Base-by-base conservation (phyloP, 169 alveolate genomes). In the Neospora caninum region DNA sequence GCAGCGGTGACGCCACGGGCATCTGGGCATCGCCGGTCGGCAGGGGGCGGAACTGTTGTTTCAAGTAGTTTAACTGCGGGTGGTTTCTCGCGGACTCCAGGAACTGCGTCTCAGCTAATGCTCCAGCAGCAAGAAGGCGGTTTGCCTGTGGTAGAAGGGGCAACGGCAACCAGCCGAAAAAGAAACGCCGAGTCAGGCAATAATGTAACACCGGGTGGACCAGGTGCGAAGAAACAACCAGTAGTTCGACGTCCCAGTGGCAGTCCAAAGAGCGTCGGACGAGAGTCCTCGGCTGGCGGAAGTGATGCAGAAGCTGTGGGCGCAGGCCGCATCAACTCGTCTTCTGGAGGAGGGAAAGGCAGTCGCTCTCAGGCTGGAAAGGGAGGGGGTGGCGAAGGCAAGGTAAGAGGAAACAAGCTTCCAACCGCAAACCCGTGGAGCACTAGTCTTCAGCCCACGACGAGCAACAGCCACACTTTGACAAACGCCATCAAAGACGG, bases 1-100 rank as follows among this genome's bases (percentile, higher is more conserved):
- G 93, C 89, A n/a, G 95, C 95, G 42, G 88, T 93, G 42, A 91
- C 95, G 49, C 89, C 93, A 34, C 95, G 95, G 70, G 80, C 80
- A 27, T 38, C 91, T 70, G 69, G 89, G 4, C 84, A 31, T 0
- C 84, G 42, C 39, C 49, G 39, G 84, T 73, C 84, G 84, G 84
- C 84, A 9, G 84, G 84, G 20, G 38, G 91, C 43, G 91, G 70
- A 69, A 92, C 54, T 67, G 80, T 29, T 4, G 88, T 82, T 43
- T 6, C 36, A 36, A 31, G 88, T 7, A 49, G 78, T 1, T 84
- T 80, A 7, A 92, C 94, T 39, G 83, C 91, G 67, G 54, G 69
- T 13, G 70, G 87, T 27, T 38, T 80, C 53, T 43, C 22, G 9
- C 49, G 45, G 42, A 36, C 27, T 9, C 49, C 36, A 69, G 80